Evolutionary conservation across 129 eudicot genomes (phyloP).

Genomic region (Helichrysum umbraculigerum): DNA sequence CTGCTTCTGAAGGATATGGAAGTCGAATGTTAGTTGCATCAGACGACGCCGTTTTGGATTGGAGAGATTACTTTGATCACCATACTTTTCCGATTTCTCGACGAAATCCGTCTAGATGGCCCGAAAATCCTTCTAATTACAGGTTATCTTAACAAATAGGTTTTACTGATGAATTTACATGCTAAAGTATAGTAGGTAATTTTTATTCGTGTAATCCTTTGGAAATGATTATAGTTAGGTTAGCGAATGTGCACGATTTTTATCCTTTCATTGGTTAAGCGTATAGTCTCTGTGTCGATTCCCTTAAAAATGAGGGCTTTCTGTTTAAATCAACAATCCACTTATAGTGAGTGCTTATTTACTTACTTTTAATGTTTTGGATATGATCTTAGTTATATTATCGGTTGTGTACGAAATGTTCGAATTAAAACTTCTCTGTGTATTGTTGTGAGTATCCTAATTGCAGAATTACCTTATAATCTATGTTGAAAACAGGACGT

Average conservation of each 20-base stretch:
- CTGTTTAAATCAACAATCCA: neutral
- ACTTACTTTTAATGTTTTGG: neutral
- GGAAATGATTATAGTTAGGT: neutral
- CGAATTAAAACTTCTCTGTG: neutral
- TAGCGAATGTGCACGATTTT: neutral
- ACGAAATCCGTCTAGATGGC: constrained; percentile 68
- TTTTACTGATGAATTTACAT: neutral
- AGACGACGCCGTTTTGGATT: constrained; percentile 74
- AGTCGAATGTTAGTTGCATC: constrained; percentile 71
- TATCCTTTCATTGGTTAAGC: neutral
- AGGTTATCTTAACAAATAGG: constrained; percentile 38
- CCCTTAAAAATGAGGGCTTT: neutral
- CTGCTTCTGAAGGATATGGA: constrained; percentile 92
- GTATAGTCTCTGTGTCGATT: neutral
- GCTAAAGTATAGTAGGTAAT: neutral
- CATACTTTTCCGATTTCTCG: constrained; percentile 74
- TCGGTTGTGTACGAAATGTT: neutral
- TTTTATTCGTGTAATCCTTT: neutral
- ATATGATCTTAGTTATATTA: neutral
- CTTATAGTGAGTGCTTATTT: no score
- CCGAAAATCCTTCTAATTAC: constrained; percentile 58
- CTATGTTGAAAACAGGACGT: neutral
- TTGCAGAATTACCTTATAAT: neutral
- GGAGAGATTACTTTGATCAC: constrained; percentile 96
- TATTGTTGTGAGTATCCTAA: neutral